Conservation (phyloP, 78 protist genomes). For the Dictyostelium intermedium region DNA sequence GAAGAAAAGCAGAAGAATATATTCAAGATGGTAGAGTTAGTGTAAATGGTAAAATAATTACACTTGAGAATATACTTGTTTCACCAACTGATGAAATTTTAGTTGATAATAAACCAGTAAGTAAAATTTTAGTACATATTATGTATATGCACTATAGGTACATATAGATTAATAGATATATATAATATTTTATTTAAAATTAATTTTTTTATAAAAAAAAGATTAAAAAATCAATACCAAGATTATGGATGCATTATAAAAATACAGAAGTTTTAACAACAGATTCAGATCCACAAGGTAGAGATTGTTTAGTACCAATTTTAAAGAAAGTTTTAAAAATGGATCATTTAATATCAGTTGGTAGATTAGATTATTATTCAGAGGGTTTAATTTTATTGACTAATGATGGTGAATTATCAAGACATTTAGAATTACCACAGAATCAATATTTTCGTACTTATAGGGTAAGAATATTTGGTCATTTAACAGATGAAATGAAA, state of each 20-base stretch:
- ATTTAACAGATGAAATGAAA: constrained; percentile 40
- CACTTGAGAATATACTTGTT: neutral
- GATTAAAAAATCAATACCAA: neutral
- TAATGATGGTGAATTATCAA: constrained; percentile 55
- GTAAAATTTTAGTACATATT: neutral
- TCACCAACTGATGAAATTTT: neutral
- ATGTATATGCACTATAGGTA: too few relatives aligned
- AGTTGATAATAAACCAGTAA: constrained; percentile 17
- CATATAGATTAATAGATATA: too few relatives aligned
- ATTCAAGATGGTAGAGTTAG: constrained; percentile 57
- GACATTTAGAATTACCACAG: constrained; percentile 29
- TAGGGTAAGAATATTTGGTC: constrained; percentile 57
- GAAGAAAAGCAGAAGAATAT: constrained; percentile 52
- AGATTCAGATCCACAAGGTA: constrained; percentile 16
- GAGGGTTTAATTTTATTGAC: constrained; percentile 56
- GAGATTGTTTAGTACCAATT: constrained; percentile 46
- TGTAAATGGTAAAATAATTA: constrained; percentile 30
- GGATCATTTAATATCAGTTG: constrained; percentile 51
- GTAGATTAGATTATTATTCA: constrained; percentile 61
- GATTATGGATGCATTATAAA: constrained; percentile 54
- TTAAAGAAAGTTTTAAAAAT: neutral
- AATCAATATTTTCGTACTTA: constrained; percentile 19
- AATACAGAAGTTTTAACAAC: constrained; percentile 6
- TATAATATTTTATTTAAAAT: neutral
- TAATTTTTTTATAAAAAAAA: neutral